These are phyloP conservation scores for Acer negundo DNA, from an alignment of 345 rosid species.

Conservation along the genomic window DNA sequence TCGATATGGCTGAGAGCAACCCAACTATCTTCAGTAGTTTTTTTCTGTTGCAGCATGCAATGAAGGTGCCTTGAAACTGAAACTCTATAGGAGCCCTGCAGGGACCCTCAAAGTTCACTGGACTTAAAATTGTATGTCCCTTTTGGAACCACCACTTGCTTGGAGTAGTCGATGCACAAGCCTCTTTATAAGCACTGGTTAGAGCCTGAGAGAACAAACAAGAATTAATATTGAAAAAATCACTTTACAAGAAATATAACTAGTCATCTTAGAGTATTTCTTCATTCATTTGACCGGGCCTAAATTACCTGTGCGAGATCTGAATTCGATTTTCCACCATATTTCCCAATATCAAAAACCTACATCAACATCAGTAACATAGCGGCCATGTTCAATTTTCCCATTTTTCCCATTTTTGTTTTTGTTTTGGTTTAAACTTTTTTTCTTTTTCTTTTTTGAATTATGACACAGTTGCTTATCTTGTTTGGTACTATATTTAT, in stretches of 20 bases:
- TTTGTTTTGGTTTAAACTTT: not conserved
- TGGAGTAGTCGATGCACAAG: slow-evolving; percentile 32
- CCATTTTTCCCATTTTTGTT: not conserved
- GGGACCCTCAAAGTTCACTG: slow-evolving; percentile 39
- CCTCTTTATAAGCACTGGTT: slow-evolving; percentile 35
- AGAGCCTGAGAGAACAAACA: slow-evolving; percentile 31
- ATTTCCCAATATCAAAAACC: slow-evolving; percentile 24
- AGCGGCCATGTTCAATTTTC: not conserved
- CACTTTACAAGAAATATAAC: not conserved
- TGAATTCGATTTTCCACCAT: slow-evolving; percentile 26
- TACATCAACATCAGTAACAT: not conserved
- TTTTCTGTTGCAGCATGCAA: slow-evolving; percentile 33
- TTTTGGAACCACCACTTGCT: slow-evolving; percentile 37
- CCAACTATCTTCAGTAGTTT: slow-evolving; percentile 27
- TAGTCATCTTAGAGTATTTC: not conserved
- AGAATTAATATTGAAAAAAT: not conserved
- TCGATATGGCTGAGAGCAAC: slow-evolving; percentile 25
- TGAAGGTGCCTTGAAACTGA: slow-evolving; percentile 40
- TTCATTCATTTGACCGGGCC: not conserved
- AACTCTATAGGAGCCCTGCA: slow-evolving; percentile 43
- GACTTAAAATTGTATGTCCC: slow-evolving; percentile 39
- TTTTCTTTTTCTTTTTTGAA: not conserved
- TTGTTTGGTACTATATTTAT: not conserved
- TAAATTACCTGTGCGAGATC: slow-evolving; percentile 22
- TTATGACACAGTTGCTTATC: not conserved